Conservation (phyloP, 2,329 filamentous ascomycete genomes). For the Cephalotrichum gorgonifer region DNA sequence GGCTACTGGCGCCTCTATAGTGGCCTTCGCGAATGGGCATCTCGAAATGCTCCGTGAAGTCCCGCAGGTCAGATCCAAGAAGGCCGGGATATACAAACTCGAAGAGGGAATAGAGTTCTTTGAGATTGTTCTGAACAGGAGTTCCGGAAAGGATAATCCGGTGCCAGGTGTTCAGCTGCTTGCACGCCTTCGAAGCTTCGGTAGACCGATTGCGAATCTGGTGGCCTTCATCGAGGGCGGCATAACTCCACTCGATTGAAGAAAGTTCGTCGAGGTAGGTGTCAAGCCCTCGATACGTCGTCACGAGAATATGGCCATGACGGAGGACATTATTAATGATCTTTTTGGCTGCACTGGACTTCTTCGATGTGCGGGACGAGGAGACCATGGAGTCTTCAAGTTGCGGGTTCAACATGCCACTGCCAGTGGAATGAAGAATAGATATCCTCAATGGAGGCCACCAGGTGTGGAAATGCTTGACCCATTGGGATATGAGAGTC, state of each 20-base stretch:
- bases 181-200: slow-evolving; percentile 88
- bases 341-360: slow-evolving; percentile 60
- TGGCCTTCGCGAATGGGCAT: slow-evolving; percentile 88
- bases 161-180: slow-evolving; percentile 82
- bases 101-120: slow-evolving; percentile 93
- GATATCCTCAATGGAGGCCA: slow-evolving; percentile 98
- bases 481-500: slow-evolving; percentile 94
- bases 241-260: slow-evolving; percentile 82
- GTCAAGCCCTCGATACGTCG: slow-evolving; percentile 92
- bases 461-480: slow-evolving; percentile 97
- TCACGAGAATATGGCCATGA: slow-evolving; percentile 87
- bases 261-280: slow-evolving; percentile 79
- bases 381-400: slow-evolving; percentile 33
- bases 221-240: slow-evolving; percentile 91
- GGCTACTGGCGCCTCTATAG: slow-evolving; percentile 87
- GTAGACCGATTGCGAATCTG: slow-evolving; percentile 97
- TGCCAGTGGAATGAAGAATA: slow-evolving; percentile 89
- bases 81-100: slow-evolving; percentile 98
- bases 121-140: slow-evolving; percentile 93
- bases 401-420: slow-evolving; percentile 86
- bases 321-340: slow-evolving; percentile 75
- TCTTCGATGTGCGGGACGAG: slow-evolving; percentile 29
- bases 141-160: slow-evolving; percentile 91
- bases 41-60: slow-evolving; percentile 85
- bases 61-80: slow-evolving; percentile 73